These are phyloP conservation scores for Fusarium sterilihyphosum DNA, from an alignment of 2,329 filamentous ascomycete species.

Conservation along the genomic window DNA sequence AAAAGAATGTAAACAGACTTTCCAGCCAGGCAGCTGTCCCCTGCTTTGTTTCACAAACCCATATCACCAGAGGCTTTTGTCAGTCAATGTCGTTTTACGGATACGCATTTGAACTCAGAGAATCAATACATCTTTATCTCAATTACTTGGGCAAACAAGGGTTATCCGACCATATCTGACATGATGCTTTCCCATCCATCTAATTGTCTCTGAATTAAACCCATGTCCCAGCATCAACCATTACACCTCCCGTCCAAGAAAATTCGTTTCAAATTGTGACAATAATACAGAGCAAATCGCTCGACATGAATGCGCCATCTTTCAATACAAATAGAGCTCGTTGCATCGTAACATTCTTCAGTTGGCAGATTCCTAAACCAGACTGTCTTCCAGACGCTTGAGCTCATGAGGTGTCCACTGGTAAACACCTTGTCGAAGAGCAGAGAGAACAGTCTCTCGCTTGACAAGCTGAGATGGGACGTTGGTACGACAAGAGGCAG, in stretches of 20 bases:
- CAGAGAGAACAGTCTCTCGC: conserved; percentile 46
- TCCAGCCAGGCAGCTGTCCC: not conserved
- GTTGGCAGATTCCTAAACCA: conserved; percentile 44
- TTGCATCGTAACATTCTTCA: conserved; percentile 34
- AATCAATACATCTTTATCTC: conserved; percentile 16
- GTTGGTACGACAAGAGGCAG: conserved; percentile 49
- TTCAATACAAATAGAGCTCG: conserved; percentile 15
- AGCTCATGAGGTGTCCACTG: conserved; percentile 48
- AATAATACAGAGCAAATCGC: conserved; percentile 46
- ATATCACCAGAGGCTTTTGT: not conserved
- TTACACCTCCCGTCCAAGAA: conserved; percentile 49
- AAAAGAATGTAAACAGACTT: not conserved
- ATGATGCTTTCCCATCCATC: conserved; percentile 39
- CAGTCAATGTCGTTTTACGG: not conserved
- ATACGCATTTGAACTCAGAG: not conserved
- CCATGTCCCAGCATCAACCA: conserved; percentile 44
- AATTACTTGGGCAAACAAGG: conserved; percentile 33
- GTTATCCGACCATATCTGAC: conserved; percentile 40
- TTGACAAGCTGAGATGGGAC: conserved; percentile 43
- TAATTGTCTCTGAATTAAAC: conserved; percentile 46
- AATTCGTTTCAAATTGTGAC: conserved; percentile 48
- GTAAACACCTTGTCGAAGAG: conserved; percentile 48
- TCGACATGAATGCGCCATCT: conserved; percentile 40
- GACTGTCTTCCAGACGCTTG: conserved; percentile 47
- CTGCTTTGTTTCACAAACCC: not conserved